phyloP scores from a whole-genome alignment of 306 rosid genomes.

The Vigna hirtella region DNA sequence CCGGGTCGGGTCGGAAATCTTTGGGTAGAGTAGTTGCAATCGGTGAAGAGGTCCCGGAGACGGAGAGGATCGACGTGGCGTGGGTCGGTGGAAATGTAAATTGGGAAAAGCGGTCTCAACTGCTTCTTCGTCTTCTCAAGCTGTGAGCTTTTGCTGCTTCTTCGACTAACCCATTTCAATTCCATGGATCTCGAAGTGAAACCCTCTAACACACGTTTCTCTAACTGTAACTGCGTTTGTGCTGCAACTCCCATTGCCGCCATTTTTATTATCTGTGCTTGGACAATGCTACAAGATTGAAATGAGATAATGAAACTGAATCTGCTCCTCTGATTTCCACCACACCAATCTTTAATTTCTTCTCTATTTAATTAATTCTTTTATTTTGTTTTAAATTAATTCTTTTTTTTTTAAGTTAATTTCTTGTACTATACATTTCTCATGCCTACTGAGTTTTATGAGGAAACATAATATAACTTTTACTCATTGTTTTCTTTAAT shows the following conservation, averaged over 20 bases:
- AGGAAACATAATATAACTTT: not conserved
- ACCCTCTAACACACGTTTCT: slow-evolving; percentile 26
- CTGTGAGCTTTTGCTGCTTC: slow-evolving; percentile 29
- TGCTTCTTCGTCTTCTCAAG: slow-evolving; percentile 10
- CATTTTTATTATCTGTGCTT: slow-evolving; percentile 13
- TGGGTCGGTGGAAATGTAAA: slow-evolving; percentile 67
- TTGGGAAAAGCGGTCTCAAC: slow-evolving; percentile 45
- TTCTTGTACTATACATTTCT: too few species aligned
- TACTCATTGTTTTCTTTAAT: not conserved
- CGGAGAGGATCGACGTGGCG: slow-evolving; percentile 58
- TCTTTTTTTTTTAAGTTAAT: too few species aligned
- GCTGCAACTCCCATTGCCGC: slow-evolving; percentile 41
- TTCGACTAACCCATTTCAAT: slow-evolving; percentile 54
- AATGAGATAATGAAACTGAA: slow-evolving; percentile 35
- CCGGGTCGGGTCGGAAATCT: slow-evolving; percentile 49
- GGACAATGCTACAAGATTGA: not conserved
- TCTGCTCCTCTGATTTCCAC: not conserved
- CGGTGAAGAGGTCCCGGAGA: slow-evolving; percentile 60
- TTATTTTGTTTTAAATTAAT: too few species aligned
- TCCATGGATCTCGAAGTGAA: slow-evolving; percentile 53
- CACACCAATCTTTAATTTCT: not conserved
- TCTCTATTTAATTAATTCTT: not conserved
- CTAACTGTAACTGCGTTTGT: slow-evolving; percentile 18
- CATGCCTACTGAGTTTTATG: too few species aligned
- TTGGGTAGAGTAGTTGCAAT: slow-evolving; percentile 64